Conservation (phyloP, 208 protist species). For the Leishmania turanica region DNA sequence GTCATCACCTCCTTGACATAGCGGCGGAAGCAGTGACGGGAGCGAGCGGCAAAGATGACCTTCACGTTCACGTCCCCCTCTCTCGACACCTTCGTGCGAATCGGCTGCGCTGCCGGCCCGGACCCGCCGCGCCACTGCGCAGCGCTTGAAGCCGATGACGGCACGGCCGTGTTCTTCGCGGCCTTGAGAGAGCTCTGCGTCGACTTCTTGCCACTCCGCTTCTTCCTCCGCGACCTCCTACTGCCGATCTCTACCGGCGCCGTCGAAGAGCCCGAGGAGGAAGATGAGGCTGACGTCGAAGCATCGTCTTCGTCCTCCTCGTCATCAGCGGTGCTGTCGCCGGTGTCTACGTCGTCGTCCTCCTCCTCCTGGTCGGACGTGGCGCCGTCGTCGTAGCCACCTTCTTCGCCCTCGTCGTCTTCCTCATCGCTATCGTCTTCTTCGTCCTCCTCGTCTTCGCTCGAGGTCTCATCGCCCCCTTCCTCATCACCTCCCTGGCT, state of each 20-base stretch:
- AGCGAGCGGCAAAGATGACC: slow-evolving; percentile 46
- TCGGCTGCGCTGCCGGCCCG: slow-evolving; percentile 14
- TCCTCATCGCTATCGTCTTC: slow-evolving; percentile 22
- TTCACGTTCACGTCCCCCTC: slow-evolving; percentile 85
- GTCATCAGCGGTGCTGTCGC: slow-evolving; percentile 20
- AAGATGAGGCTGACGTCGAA: not conserved
- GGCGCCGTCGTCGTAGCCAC: slow-evolving; percentile 25
- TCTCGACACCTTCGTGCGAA: slow-evolving; percentile 71
- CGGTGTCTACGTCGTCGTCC: slow-evolving; percentile 22
- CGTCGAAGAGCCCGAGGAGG: not conserved
- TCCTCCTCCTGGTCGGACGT: slow-evolving; percentile 1
- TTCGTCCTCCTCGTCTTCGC: slow-evolving; percentile 19
- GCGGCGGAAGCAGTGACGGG: slow-evolving; percentile 37
- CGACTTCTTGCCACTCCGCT: too few species aligned
- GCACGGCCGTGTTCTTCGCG: not conserved
- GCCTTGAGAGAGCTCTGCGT: not conserved
- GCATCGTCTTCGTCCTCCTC: slow-evolving; percentile 24
- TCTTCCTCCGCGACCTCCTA: not conserved
- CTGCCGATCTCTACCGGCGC: not conserved
- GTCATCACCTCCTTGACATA: slow-evolving; percentile 64
- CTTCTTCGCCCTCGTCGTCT: slow-evolving; percentile 28
- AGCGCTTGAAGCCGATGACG: not conserved
- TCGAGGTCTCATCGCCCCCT: slow-evolving; percentile 19
- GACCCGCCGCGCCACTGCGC: not conserved
- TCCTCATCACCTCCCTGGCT: slow-evolving; percentile 23